phyloP scores from a whole-genome alignment of 495 filamentous ascomycete genomes.

The Trichocladium uniseriatum region DNA sequence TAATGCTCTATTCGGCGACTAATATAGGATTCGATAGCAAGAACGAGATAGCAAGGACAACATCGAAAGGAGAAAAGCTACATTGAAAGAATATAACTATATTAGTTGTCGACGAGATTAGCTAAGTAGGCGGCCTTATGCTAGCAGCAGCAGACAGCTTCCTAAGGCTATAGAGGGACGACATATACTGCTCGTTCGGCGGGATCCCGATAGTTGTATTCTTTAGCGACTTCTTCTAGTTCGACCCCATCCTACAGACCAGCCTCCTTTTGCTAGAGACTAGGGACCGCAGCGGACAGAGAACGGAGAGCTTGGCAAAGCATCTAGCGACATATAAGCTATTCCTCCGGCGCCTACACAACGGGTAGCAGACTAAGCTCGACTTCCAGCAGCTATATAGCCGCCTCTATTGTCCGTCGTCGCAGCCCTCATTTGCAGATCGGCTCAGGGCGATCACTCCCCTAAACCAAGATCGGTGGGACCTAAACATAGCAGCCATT shows the following conservation, averaged over 20 bases:
- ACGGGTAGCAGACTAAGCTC: constrained; percentile 1
- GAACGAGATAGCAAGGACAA: too few species aligned
- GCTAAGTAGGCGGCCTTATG: not conserved
- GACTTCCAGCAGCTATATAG: not conserved
- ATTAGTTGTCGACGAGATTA: constrained; percentile 5
- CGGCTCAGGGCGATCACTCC: not conserved
- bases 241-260: constrained; percentile 5
- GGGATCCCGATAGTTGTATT: constrained; percentile 6
- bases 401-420: not conserved
- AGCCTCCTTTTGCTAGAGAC: constrained; percentile 6
- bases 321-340: constrained; percentile 4
- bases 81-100: not conserved
- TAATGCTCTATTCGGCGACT: too few species aligned
- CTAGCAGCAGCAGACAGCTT: constrained; percentile 3
- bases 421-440: not conserved
- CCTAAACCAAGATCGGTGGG: constrained; percentile 2
- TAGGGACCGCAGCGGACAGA: not conserved
- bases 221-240: constrained; percentile 10
- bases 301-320: constrained; percentile 2
- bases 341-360: constrained; percentile 5
- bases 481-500: not conserved
- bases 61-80: constrained; percentile 5
- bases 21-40: too few species aligned
- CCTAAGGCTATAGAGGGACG: constrained; percentile 7
- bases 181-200: not conserved